phyloP scores from a whole-genome alignment of 2,329 filamentous ascomycete species.

The Phoma sp. region DNA sequence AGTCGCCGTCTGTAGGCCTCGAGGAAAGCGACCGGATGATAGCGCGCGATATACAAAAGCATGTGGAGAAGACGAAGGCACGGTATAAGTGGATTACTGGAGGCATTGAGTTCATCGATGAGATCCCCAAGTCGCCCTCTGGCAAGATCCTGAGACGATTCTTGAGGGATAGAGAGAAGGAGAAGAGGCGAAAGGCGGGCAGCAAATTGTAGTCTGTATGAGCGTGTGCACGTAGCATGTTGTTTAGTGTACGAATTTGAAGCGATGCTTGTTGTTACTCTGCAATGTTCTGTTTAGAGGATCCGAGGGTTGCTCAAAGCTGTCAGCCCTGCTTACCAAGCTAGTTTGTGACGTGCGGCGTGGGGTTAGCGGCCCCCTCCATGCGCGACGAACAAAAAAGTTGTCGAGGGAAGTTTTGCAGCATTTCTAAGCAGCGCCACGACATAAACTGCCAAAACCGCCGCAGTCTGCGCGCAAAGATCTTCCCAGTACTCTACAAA shows the following conservation, averaged over 20 bases:
- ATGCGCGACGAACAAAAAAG: constrained; percentile 34
- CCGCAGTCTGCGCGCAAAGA: not conserved
- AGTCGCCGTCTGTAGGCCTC: constrained; percentile 57
- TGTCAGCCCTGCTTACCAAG: not conserved
- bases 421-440: constrained; percentile 45
- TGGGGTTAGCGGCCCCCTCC: not conserved
- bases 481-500: not conserved
- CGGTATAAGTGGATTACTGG: constrained; percentile 68
- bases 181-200: constrained; percentile 66
- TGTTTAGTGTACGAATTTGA: not conserved
- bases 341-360: not conserved
- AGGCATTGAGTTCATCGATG: constrained; percentile 58
- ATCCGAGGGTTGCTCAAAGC: too few species aligned
- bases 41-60: constrained; percentile 59
- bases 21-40: constrained; percentile 59
- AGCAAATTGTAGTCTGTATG: constrained; percentile 65
- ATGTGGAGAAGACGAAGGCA: constrained; percentile 67
- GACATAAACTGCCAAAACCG: constrained; percentile 13
- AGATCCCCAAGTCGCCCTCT: constrained; percentile 66
- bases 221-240: not conserved
- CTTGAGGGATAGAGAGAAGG: constrained; percentile 76
- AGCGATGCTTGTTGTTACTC: not conserved
- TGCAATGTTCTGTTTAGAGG: not conserved
- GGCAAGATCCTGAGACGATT: constrained; percentile 69
- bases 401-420: constrained; percentile 31